phyloP scores from a whole-genome alignment of 768 basidiomycete species.

The Chalciporus pseudorubinellus region DNA sequence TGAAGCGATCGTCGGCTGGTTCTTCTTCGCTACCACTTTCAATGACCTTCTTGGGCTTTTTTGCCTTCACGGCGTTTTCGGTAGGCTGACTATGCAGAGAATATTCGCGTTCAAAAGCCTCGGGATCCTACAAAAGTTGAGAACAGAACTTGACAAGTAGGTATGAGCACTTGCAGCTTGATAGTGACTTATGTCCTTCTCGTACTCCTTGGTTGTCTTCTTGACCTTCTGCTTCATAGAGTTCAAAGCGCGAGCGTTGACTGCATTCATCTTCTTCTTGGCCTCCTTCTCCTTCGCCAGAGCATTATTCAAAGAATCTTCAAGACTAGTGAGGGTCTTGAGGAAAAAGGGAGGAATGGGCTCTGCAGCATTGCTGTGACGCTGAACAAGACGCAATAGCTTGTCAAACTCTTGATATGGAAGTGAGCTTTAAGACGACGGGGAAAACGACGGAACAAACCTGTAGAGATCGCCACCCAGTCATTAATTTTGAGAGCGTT shows the following conservation, averaged over 20 bases:
- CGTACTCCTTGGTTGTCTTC: slow-evolving; percentile 87
- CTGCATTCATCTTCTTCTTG: slow-evolving; percentile 95
- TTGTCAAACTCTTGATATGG: slow-evolving; percentile 88
- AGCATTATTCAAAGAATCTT: slow-evolving; percentile 68
- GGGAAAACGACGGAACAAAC: slow-evolving; percentile 41
- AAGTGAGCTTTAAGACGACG: slow-evolving; percentile 6
- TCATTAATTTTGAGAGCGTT: slow-evolving; percentile 96
- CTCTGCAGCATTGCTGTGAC: slow-evolving; percentile 82
- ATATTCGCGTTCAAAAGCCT: slow-evolving; percentile 80
- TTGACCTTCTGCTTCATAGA: slow-evolving; percentile 98
- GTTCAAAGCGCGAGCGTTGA: slow-evolving; percentile 89
- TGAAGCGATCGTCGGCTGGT: slow-evolving; percentile 64
- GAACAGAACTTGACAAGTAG: background rate
- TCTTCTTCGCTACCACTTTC: slow-evolving; percentile 44
- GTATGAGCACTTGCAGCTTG: slow-evolving; percentile 55
- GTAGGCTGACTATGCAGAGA: slow-evolving; percentile 48
- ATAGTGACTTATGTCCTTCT: slow-evolving; percentile 74
- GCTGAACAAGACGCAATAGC: slow-evolving; percentile 82
- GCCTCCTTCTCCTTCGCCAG: slow-evolving; percentile 84
- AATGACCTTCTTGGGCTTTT: slow-evolving; percentile 34
- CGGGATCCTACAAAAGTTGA: slow-evolving; percentile 65
- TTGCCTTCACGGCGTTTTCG: slow-evolving; percentile 37
- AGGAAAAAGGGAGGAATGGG: slow-evolving; percentile 86
- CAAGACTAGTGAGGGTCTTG: slow-evolving; percentile 70
- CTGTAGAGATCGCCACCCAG: slow-evolving; percentile 89